These are phyloP conservation scores for Litsea cubeba DNA, from an alignment of 164 flowering plant species.

Conservation along the genomic window DNA sequence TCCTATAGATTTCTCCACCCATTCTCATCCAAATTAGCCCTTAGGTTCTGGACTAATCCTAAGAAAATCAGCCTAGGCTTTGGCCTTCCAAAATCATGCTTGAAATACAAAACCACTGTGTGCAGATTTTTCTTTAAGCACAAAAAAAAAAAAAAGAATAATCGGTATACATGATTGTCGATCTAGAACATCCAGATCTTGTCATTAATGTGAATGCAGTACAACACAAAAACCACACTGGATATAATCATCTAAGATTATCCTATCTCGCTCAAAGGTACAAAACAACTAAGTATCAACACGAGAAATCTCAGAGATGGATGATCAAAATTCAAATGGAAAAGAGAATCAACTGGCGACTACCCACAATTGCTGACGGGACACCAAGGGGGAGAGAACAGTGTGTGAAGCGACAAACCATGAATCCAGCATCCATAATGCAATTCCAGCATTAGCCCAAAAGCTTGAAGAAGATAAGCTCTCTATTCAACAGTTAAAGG, in stretches of 20 bases:
- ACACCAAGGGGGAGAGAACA: background rate
- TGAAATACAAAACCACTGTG: too few relatives aligned
- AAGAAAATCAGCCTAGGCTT: too few relatives aligned
- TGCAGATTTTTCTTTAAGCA: too few relatives aligned
- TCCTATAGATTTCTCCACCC: too few relatives aligned
- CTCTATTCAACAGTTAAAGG: background rate
- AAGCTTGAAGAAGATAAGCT: background rate
- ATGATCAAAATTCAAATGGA: background rate
- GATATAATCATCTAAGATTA: background rate
- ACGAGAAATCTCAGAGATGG: background rate
- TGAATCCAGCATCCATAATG: background rate
- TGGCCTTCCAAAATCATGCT: too few relatives aligned
- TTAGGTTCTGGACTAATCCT: too few relatives aligned
- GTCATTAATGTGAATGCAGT: too few relatives aligned
- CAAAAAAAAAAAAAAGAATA: too few relatives aligned
- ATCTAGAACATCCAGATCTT: too few relatives aligned
- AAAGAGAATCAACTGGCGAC: background rate
- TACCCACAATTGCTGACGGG: background rate
- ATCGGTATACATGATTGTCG: too few relatives aligned
- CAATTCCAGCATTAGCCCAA: background rate
- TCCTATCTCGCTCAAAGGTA: background rate
- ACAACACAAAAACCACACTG: background rate
- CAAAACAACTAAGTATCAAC: background rate
- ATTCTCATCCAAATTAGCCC: too few relatives aligned
- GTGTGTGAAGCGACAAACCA: background rate